Percentiles rank a stretch among this genome's conserved stretches.
Conservation (phyloP, 352 stramenopile species). For the Phytopythium cucurbitacearum region DNA sequence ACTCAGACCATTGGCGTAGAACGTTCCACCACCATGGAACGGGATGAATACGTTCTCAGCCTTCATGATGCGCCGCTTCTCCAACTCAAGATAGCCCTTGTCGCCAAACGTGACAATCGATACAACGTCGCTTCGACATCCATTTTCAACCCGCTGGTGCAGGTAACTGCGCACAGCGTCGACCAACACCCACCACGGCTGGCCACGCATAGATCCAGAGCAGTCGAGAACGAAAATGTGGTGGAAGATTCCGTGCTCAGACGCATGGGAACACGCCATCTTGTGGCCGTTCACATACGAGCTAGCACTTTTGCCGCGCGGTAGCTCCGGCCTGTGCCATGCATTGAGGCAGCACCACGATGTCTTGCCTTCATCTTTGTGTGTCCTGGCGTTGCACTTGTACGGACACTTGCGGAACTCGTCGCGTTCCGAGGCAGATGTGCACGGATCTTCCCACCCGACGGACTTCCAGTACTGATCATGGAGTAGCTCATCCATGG, state of each 20-base stretch:
- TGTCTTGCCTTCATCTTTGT: conserved; percentile 15
- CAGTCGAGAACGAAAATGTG: conserved; percentile 49
- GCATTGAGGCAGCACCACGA: conserved; percentile 22
- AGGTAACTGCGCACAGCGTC: conserved; percentile 24
- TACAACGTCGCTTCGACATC: conserved; percentile 23
- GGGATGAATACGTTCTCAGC: conserved; percentile 5
- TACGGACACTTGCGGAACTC: conserved; percentile 31
- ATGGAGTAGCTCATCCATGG: conserved; percentile 45
- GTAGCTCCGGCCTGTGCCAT: conserved; percentile 19
- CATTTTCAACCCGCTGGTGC: conserved; percentile 18
- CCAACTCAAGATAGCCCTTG: conserved; percentile 20
- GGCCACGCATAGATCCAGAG: conserved; percentile 39
- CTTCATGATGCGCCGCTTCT: conserved; percentile 9
- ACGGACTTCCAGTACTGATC: conserved; percentile 43
- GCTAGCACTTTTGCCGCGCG: background rate
- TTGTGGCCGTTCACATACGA: conserved; percentile 26
- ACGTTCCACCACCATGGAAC: conserved; percentile 25
- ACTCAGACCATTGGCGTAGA: conserved; percentile 26
- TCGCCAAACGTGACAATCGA: conserved; percentile 37
- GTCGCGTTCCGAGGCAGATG: conserved; percentile 15
- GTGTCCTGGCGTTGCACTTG: conserved; percentile 26
- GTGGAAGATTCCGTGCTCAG: conserved; percentile 13
- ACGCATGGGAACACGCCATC: conserved; percentile 31
- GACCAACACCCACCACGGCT: conserved; percentile 19
- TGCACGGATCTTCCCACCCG: conserved; percentile 46